These are phyloP conservation scores for Aciculosporium take DNA, from an alignment of 2,329 filamentous ascomycete species.

Conservation along the genomic window DNA sequence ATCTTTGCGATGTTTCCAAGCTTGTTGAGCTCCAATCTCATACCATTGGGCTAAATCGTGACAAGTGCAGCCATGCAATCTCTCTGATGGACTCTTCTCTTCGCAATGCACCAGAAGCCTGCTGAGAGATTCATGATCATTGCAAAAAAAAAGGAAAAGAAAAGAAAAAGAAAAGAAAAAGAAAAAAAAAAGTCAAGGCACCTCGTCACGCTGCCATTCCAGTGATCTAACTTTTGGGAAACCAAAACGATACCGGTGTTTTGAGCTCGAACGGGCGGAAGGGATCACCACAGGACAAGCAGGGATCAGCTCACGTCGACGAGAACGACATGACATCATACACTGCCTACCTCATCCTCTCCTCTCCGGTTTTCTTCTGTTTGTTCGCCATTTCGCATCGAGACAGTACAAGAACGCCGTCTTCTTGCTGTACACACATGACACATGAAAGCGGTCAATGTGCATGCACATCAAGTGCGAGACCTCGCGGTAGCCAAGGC, in stretches of 20 bases:
- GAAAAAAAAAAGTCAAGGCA: neutral
- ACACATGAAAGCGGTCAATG: neutral
- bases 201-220: neutral
- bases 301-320: neutral
- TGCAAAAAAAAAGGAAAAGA: neutral
- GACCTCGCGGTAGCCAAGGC: too few species aligned
- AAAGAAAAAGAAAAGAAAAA: neutral
- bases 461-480: too few species aligned
- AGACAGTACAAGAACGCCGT: neutral
- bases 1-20: neutral
- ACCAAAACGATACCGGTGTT: neutral
- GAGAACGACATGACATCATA: neutral
- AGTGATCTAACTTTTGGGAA: neutral
- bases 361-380: neutral
- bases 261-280: neutral
- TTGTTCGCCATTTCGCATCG: neutral
- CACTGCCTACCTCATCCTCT: neutral
- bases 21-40: neutral
- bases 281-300: too few species aligned
- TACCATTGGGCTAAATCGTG: neutral
- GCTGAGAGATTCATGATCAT: neutral
- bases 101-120: neutral
- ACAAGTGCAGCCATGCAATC: neutral
- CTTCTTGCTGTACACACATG: too few species aligned
- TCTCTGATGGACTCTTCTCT: neutral